Evolutionary conservation across 106 monocot genomes (phyloP), one percentile per base, ranked within the genome.

Genomic region (Apostasia ramifera): DNA sequence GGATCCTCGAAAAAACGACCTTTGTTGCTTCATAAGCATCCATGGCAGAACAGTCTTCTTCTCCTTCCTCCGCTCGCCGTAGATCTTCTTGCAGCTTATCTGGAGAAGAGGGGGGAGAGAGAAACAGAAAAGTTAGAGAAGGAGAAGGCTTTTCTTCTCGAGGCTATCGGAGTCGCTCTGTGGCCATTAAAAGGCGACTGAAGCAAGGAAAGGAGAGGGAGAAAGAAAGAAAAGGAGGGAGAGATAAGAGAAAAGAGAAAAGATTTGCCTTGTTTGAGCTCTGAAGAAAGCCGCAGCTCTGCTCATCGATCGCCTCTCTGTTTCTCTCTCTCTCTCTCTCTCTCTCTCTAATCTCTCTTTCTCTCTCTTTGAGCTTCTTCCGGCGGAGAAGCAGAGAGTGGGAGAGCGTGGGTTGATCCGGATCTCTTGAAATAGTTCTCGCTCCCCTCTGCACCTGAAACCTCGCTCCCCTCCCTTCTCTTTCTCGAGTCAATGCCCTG

Each of bases 1-100:
- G 93, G 73, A 93, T 93, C 78, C 93, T 76, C 7, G 93, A 89
- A 73, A 93, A 82, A n/a, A 93, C 89, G 4, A 93, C 68, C 72
- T 82, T 84, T 7, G 93, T 94, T 38, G 93, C 93, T 66, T 94
- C 93, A 80, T 90, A 90, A n/a, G 89, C 90, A 70, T 94, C 93
- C 93, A 94, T 94, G 75, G 77, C 13, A 3, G 51, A 14, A 47
- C 40, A 65, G 43, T 76, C 50, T 43, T 59, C 66, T 55, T 66
- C 15, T 66, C 39, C 41, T 47, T 69, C 11, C 38, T 37, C 11
- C 44, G 63, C 70, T 56, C 53, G n/a, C 57, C 8, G 53, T 57
- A 10, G 15, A 10, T 42, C 37, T 11, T 52, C 3, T 54, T 55
- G 11, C 56, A 13, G 40, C 13, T 43, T 47, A 54, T 63, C 61